Evolutionary conservation across 257 asterid species (phyloP).

Genomic region (Solanum megistacrolobum): DNA sequence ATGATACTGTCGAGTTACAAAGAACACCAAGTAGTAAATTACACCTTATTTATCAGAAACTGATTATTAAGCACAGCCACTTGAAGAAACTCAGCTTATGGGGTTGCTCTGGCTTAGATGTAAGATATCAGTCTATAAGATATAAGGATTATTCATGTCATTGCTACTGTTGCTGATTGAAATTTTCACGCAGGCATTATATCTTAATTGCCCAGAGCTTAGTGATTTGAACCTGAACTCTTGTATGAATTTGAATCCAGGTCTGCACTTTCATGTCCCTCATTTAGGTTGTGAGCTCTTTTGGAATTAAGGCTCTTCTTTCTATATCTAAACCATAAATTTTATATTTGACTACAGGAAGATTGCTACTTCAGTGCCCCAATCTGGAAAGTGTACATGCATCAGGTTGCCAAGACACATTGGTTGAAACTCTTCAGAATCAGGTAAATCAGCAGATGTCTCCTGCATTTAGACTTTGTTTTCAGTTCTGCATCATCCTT

Average conservation of each 20-base stretch:
- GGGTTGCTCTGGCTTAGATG: conserved; percentile 99
- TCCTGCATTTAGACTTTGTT: neutral
- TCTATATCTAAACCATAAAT: neutral
- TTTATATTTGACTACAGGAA: conserved; percentile 39
- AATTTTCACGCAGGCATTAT: conserved; percentile 56
- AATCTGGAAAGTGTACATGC: conserved; percentile 77
- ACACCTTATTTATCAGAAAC: conserved; percentile 71
- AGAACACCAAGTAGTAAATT: conserved; percentile 45
- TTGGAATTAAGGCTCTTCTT: neutral
- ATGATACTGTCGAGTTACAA: conserved; percentile 21
- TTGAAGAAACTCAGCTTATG: conserved; percentile 89
- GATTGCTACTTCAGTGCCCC: conserved; percentile 77
- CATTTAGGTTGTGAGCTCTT: neutral
- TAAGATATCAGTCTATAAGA: conserved; percentile 23
- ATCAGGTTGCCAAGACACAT: conserved; percentile 51
- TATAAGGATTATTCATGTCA: neutral
- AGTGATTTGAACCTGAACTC: conserved; percentile 74
- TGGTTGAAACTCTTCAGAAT: conserved; percentile 58
- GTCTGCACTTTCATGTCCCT: conserved; percentile 20
- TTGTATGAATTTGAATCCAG: conserved; percentile 78
- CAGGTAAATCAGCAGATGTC: conserved; percentile 41
- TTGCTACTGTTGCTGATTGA: conserved; percentile 7
- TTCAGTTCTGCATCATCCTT: neutral
- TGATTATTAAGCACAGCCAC: conserved; percentile 78
- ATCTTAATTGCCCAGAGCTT: conserved; percentile 78